phyloP scores from a whole-genome alignment of 139 green algal species.

The Trebouxia sp. region DNA sequence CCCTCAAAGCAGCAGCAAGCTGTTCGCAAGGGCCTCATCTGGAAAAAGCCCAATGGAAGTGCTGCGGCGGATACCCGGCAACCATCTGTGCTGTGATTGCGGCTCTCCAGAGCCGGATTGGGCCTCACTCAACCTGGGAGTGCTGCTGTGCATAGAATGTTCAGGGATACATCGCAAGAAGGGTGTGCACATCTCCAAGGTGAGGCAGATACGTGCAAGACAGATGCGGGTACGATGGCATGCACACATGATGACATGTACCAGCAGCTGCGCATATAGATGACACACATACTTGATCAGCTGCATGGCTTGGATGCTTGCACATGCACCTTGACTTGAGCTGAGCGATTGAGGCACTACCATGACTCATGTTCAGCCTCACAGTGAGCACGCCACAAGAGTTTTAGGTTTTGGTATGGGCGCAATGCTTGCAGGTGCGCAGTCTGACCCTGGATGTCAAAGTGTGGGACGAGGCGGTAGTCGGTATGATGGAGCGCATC shows the following conservation, averaged over 20 bases:
- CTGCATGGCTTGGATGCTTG: too few species aligned
- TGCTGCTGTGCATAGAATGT: conserved; percentile 93
- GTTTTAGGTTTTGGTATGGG: too few species aligned
- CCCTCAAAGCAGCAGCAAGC: not conserved
- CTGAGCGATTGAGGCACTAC: too few species aligned
- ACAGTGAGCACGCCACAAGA: too few species aligned
- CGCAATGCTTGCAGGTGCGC: conserved; percentile 65
- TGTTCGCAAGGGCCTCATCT: not conserved
- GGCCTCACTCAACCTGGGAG: conserved; percentile 87
- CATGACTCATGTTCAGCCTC: too few species aligned
- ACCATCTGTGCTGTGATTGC: conserved; percentile 85
- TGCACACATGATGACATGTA: not conserved
- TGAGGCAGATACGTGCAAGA: too few species aligned
- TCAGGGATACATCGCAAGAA: conserved; percentile 86
- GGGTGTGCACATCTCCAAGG: conserved; percentile 82
- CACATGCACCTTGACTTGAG: too few species aligned
- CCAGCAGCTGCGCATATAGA: too few species aligned
- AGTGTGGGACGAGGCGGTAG: conserved; percentile 58
- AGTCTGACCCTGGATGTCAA: conserved; percentile 73
- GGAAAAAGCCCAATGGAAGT: conserved; percentile 28
- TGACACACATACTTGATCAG: too few species aligned
- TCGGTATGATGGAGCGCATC: conserved; percentile 63
- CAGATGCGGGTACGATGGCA: not conserved
- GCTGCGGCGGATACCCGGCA: conserved; percentile 64
- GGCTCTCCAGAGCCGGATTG: conserved; percentile 80